Percentiles rank a stretch among this genome's conserved stretches.
phyloP scores from a whole-genome alignment of 257 asterid species.

The Capsicum baccatum region DNA sequence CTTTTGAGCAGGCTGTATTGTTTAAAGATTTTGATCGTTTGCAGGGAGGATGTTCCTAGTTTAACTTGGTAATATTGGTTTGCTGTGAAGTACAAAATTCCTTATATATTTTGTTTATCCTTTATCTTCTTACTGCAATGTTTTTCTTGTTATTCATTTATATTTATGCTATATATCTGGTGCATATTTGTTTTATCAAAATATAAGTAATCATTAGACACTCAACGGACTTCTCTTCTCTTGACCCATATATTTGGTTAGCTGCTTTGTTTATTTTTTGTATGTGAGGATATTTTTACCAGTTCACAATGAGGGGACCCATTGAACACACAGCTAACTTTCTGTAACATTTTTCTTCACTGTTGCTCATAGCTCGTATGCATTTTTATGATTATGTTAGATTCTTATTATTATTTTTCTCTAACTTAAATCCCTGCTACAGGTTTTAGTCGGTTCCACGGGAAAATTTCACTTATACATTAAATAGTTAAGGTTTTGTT shows the following conservation, averaged over 20 bases:
- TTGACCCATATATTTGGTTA: not conserved
- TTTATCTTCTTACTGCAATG: not conserved
- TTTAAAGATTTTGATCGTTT: constrained; percentile 1
- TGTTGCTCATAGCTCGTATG: not conserved
- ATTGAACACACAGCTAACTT: not conserved
- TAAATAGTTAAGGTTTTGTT: no score
- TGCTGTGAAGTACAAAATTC: not conserved
- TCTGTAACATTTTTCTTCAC: not conserved
- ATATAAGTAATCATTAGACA: not conserved
- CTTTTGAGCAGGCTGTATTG: not conserved
- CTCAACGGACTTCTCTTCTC: not conserved
- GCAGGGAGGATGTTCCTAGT: not conserved
- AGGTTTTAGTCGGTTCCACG: not conserved
- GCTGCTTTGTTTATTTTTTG: not conserved
- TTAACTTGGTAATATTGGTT: not conserved
- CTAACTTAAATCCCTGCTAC: not conserved
- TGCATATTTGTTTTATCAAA: not conserved
- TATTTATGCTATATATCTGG: not conserved
- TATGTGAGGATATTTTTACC: no score
- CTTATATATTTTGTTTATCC: not conserved
- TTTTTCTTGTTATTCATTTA: not conserved
- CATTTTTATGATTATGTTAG: not conserved
- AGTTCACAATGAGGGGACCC: no score
- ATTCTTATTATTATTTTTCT: not conserved
- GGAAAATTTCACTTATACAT: no score